Conservation (phyloP, 2,329 filamentous ascomycete genomes). For the Arthroderma sp. region DNA sequence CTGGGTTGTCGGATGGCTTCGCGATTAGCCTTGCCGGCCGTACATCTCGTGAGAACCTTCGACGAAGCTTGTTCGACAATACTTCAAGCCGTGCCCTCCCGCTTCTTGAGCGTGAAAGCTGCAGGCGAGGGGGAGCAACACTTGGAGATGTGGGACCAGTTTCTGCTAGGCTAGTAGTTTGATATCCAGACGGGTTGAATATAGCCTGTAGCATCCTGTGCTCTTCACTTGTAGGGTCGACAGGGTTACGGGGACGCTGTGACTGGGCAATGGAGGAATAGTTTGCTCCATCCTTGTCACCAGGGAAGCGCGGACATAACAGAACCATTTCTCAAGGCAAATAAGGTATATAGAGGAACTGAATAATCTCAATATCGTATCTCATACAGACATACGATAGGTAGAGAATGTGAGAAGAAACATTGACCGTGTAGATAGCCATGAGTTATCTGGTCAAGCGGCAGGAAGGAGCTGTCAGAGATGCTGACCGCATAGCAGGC, state of each 20-base stretch:
- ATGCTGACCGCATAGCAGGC: too few species aligned
- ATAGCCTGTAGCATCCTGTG: constrained; percentile 1
- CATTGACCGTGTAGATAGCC: too few species aligned
- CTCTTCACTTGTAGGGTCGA: neutral
- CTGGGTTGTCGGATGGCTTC: constrained; percentile 9
- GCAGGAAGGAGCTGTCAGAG: too few species aligned
- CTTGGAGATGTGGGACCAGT: neutral
- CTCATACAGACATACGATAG: too few species aligned
- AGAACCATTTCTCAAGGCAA: too few species aligned
- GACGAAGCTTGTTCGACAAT: constrained; percentile 19
- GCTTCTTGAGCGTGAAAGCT: neutral
- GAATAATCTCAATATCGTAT: too few species aligned
- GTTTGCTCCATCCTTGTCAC: too few species aligned
- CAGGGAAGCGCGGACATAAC: too few species aligned
- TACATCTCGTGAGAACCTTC: constrained; percentile 22
- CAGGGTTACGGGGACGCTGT: neutral
- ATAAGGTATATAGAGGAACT: too few species aligned
- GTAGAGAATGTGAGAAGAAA: too few species aligned
- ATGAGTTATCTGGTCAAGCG: too few species aligned
- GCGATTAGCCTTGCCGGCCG: constrained; percentile 10
- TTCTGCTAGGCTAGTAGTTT: neutral
- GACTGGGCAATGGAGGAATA: too few species aligned
- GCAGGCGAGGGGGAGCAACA: neutral
- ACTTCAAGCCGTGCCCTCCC: constrained; percentile 3
- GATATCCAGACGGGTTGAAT: neutral